phyloP scores from a whole-genome alignment of 208 protist genomes.

The Acanthamoeba sp. region DNA sequence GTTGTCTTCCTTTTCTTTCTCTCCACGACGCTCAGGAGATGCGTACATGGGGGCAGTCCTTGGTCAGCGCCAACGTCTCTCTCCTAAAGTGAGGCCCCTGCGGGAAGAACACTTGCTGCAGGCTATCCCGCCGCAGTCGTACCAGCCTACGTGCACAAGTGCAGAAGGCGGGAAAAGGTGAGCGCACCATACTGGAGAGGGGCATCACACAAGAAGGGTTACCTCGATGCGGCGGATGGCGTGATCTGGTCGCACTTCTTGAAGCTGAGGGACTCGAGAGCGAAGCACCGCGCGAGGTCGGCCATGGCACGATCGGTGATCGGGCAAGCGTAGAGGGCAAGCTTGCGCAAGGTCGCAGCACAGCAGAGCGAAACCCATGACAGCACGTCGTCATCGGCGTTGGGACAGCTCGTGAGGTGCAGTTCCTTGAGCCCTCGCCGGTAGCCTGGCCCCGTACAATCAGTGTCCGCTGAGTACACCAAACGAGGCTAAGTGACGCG shows the following conservation, averaged over 20 bases:
- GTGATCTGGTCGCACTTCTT: background rate
- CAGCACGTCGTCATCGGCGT: background rate
- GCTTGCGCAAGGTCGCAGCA: background rate
- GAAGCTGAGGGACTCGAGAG: background rate
- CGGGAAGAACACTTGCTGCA: background rate
- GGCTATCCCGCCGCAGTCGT: background rate
- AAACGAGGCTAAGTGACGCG: background rate
- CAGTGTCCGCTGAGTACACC: no score
- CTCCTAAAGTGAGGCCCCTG: background rate
- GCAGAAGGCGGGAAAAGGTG: no score
- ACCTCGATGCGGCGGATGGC: background rate
- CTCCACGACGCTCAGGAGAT: background rate
- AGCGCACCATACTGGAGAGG: no score
- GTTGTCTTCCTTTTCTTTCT: no score
- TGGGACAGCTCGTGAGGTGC: conserved; percentile 1
- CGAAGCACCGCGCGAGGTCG: background rate
- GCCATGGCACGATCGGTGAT: background rate
- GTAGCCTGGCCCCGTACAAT: no score
- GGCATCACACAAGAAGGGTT: no score
- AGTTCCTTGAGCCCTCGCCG: background rate
- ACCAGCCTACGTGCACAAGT: background rate
- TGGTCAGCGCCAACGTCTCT: background rate
- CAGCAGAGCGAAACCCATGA: background rate
- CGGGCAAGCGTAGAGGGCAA: background rate
- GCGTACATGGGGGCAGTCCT: background rate